Evolutionary conservation across 2,329 filamentous ascomycete species (phyloP), one percentile per base, ranked within the genome.

Genomic region (Botrytis tulipae): DNA sequence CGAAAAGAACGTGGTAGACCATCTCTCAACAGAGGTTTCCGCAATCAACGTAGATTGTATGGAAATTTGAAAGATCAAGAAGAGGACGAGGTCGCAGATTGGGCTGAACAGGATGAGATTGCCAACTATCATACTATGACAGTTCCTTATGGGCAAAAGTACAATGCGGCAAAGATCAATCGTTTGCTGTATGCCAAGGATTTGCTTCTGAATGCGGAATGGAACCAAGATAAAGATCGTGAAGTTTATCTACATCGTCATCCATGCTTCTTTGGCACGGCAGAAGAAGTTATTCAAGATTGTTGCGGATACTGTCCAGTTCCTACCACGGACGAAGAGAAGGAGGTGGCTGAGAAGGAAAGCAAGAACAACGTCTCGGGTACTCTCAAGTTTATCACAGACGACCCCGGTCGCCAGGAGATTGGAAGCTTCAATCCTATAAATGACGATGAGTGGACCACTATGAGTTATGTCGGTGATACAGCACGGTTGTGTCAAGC

Each of bases 401-500:
- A 97, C 78, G 89, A 97, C 77, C 93, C 94, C 1, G 94, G 94
- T 29, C 87, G 94, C 72, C 94, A 96, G 82, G 83, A 86, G 54
- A 90, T 91, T 76, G 89, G 89, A 40, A 89, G 86, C 16, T 97
- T 97, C 83, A 92, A 96, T 78, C 94, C 93, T 0, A 86, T 95
- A 54, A 95, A 92, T 0, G 90, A 93, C 60, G 87, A 93, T 69
- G 93, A 96, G 79, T 97, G 93, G 93, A 96, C 93, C 0, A 92
- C 95, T 76, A 96, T 97, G 93, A 93, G 93, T 0, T 97, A 97
- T 77, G 87, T 97, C 51, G 92, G 93, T 18, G 93, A 94, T 76
- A 95, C 93, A 1, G 90, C 89, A 54, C 86, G 88, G 25, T 85
- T 97, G 2, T 97, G 93, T 78, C 91, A 94, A 79, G 93, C 92